Evolutionary conservation across 352 stramenopile species (phyloP), one percentile per base, ranked within the genome.

Genomic region (Pythium insidiosum): DNA sequence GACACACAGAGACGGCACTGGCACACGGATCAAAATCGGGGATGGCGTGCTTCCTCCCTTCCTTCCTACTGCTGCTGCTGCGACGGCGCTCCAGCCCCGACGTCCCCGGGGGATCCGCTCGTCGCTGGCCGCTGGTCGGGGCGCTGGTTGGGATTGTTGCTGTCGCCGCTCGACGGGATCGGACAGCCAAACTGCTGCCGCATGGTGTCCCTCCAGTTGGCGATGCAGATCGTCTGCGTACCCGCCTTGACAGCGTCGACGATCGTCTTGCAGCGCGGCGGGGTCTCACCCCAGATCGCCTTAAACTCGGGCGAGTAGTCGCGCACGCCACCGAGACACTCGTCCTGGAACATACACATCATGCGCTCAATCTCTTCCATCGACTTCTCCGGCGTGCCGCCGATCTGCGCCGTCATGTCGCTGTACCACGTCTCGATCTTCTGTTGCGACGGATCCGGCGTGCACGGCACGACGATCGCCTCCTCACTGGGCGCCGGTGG

Each of bases 351-450:
- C 37, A 61, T 28, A 35, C 51, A 45, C 38, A 56, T 44, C 33
- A 61, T 61, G 25, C 51, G 51, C 37, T 61, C 52, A 18, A 61
- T 46, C 26, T 61, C 52, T 12, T 42, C 45, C 7, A 51, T 21
- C 13, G 41, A 44, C 12, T 42, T 44, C 15, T 15, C 12, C 23
- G 39, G 34, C n/a, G 39, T 9, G 6, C 39, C 39, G 6, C 39
- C 39, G 25, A 46, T 35, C n/a, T 10, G 12, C 7, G 18, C 25
- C 21, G 19, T 23, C 39, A 46, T 24, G 12, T 43, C 7, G 45
- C 51, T 23, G 18, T 35, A 2, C 34, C 43, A n/a, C 20, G 34
- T 7, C 24, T 53, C 25, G n/a, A 38, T 15, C 33, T 44, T 29
- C 19, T 28, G 39, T 10, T 12, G 10, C 13, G 10, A 7, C 9